Evolutionary conservation across 305 asterid genomes (phyloP).

Genomic region (Solanum hybrid): DNA sequence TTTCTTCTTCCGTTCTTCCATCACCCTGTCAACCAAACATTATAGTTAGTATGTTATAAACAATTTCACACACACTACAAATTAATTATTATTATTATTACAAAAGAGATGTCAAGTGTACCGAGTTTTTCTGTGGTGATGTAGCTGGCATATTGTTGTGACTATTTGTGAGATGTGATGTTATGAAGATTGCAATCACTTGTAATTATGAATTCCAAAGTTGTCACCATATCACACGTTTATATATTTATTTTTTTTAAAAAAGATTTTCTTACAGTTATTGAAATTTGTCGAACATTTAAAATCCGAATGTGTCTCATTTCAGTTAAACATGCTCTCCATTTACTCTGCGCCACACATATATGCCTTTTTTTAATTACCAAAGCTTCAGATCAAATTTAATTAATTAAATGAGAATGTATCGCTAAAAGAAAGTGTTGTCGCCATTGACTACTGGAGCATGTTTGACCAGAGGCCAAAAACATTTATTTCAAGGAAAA

Average conservation of each 20-base stretch:
- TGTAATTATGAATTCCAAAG: not conserved
- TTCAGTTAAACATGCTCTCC: not conserved
- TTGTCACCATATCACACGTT: not conserved
- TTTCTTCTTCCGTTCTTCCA: conserved; percentile 12
- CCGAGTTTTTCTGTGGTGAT: not conserved
- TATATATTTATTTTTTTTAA: too few relatives aligned
- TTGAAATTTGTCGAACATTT: not conserved
- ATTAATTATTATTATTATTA: too few relatives aligned
- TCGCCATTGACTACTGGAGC: not conserved
- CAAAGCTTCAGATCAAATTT: not conserved
- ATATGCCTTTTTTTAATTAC: not conserved
- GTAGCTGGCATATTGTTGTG: not conserved
- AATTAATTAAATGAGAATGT: not conserved
- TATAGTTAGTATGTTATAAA: not conserved
- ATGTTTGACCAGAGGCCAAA: not conserved
- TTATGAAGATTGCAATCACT: not conserved
- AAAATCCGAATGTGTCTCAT: not conserved
- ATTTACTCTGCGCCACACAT: not conserved
- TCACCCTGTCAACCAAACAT: conserved; percentile 12
- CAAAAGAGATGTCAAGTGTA: not conserved
- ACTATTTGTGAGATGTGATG: not conserved
- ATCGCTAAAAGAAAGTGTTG: not conserved
- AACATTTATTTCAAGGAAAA: not conserved
- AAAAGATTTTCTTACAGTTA: too few relatives aligned
- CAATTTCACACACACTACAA: not conserved